Percentiles rank a stretch among this genome's conserved stretches.
Evolutionary conservation across 768 basidiomycete genomes (phyloP).

Genomic region (Mycena indigotica): DNA sequence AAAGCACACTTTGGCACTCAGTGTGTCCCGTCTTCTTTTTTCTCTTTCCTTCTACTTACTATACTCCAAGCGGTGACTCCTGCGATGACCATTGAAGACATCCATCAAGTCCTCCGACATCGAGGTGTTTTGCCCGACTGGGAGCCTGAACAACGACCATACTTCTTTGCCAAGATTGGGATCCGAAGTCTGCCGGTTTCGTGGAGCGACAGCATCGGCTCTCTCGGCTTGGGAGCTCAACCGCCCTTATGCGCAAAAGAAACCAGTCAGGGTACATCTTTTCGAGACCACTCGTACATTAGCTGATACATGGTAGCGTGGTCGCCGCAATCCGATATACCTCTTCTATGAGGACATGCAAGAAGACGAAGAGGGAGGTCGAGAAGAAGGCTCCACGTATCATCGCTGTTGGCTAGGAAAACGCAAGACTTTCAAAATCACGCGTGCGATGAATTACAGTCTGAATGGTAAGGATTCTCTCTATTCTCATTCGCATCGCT

Average conservation of each 20-base stretch:
- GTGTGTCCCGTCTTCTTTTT: not conserved
- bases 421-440: conserved; percentile 21
- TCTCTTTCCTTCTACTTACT: not conserved
- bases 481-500: too few species aligned
- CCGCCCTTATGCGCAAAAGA: too few species aligned
- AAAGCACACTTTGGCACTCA: not conserved
- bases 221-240: not conserved
- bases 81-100: not conserved
- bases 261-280: too few species aligned
- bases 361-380: not conserved
- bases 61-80: not conserved
- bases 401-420: conserved; percentile 28
- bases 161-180: not conserved
- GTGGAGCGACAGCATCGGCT: not conserved
- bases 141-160: not conserved
- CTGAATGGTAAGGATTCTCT: too few species aligned
- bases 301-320: not conserved
- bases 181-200: not conserved
- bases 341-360: conserved; percentile 17
- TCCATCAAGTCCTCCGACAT: not conserved
- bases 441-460: conserved; percentile 22
- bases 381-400: conserved; percentile 16
- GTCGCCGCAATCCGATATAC: conserved; percentile 18
- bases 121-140: not conserved
- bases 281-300: not conserved